Evolutionary conservation across 495 filamentous ascomycete species (phyloP).

Genomic region (Cercophora newfieldiana): DNA sequence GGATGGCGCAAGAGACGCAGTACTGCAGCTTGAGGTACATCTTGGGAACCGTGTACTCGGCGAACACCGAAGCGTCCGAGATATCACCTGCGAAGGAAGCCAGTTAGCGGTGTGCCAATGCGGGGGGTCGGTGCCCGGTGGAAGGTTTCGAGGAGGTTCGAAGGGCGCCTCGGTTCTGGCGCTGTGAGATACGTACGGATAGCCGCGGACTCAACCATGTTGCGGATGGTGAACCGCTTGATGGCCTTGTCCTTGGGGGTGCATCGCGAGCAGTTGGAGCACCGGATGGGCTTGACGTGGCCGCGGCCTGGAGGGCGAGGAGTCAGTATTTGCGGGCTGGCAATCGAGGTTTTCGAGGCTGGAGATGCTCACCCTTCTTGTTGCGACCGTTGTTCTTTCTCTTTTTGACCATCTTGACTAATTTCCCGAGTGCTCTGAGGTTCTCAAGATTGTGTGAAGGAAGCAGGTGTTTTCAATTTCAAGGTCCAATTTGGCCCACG

Average conservation of each 20-base stretch:
- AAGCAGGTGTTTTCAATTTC: constrained; percentile 27
- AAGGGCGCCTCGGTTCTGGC: background rate
- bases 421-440: constrained; percentile 48
- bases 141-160: background rate
- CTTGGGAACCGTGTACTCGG: constrained; percentile 99
- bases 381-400: constrained; percentile 98
- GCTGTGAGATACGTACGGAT: constrained; percentile 71
- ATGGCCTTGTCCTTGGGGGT: constrained; percentile 99
- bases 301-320: constrained; percentile 58
- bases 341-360: background rate
- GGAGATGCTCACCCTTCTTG: constrained; percentile 77
- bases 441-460: constrained; percentile 36
- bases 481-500: constrained; percentile 28
- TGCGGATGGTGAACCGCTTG: constrained; percentile 99
- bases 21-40: constrained; percentile 99
- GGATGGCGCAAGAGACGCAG: constrained; percentile 99
- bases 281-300: constrained; percentile 99
- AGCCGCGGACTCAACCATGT: constrained; percentile 99
- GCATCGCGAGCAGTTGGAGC: constrained; percentile 99
- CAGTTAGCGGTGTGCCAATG: constrained; percentile 15
- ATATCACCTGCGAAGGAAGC: constrained; percentile 79
- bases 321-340: background rate
- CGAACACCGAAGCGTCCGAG: constrained; percentile 97
- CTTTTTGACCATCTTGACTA: constrained; percentile 99
- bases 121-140: background rate